These are phyloP conservation scores for Penicillium sp. DNA, from an alignment of 2,329 filamentous ascomycete species.

Conservation along the genomic window DNA sequence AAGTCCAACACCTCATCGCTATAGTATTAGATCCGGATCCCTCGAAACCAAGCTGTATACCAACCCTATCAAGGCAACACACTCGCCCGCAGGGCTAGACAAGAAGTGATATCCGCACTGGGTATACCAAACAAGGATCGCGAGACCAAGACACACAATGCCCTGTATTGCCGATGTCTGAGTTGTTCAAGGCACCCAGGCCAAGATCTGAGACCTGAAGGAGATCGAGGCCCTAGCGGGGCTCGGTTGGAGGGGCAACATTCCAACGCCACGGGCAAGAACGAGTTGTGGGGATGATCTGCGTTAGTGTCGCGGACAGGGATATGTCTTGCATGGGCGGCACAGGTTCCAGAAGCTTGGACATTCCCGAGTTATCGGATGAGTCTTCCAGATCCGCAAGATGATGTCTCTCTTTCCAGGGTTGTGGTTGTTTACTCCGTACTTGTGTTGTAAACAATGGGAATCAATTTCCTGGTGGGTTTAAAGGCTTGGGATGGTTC, in stretches of 20 bases:
- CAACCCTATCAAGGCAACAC: neutral
- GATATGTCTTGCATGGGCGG: conserved; percentile 23
- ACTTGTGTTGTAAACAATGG: too few relatives aligned
- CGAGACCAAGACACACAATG: neutral
- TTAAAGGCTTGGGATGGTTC: too few relatives aligned
- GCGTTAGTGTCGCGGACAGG: conserved; percentile 15
- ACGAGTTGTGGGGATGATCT: conserved; percentile 12
- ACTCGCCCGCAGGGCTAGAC: neutral
- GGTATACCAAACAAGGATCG: neutral
- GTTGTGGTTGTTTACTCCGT: neutral
- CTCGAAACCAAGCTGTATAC: neutral
- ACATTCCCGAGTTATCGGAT: neutral
- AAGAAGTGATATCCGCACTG: neutral
- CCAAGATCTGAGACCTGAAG: conserved; percentile 8
- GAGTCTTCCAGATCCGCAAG: neutral
- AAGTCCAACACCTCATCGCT: too few relatives aligned
- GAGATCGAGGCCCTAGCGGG: conserved; percentile 9
- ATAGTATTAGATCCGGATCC: too few relatives aligned
- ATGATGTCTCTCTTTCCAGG: neutral
- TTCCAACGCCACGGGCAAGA: conserved; percentile 7
- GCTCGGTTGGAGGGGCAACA: conserved; percentile 17
- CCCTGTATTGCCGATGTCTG: conserved; percentile 3
- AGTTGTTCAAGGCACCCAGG: neutral
- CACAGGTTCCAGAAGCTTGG: conserved; percentile 2
- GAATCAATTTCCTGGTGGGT: too few relatives aligned